Conservation (phyloP, 768 basidiomycete species). For the Rubroboletus satanas region DNA sequence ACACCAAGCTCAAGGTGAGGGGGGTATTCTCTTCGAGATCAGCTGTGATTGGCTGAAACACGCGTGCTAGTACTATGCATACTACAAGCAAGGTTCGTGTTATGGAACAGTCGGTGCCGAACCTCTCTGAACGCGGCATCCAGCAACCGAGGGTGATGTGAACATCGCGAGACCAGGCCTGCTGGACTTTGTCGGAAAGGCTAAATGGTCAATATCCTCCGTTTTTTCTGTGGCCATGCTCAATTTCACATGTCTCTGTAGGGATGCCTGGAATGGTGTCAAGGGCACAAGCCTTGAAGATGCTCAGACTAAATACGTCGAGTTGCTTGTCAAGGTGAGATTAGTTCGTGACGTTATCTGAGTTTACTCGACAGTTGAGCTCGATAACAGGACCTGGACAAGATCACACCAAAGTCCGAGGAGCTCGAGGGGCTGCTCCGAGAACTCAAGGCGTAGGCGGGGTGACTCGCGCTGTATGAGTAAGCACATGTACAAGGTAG, state of each 20-base stretch:
- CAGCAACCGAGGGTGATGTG: constrained; percentile 73
- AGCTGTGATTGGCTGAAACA: constrained; percentile 3
- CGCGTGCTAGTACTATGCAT: constrained; percentile 75
- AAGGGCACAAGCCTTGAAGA: constrained; percentile 69
- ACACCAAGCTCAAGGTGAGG: constrained; percentile 78
- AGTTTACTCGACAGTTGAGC: neutral
- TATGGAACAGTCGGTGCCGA: neutral
- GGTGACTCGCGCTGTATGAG: neutral
- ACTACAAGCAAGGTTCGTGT: constrained; percentile 84
- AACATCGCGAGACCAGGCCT: constrained; percentile 64
- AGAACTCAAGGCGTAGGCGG: constrained; percentile 50
- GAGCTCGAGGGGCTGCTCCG: constrained; percentile 52
- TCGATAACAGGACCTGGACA: constrained; percentile 52
- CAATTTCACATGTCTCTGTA: constrained; percentile 26
- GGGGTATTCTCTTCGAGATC: constrained; percentile 10
- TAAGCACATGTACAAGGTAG: constrained; percentile 1
- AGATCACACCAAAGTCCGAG: constrained; percentile 38
- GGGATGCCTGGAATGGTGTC: constrained; percentile 82
- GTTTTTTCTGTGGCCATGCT: neutral
- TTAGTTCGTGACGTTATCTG: neutral
- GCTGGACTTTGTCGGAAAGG: constrained; percentile 83
- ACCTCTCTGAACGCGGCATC: neutral
- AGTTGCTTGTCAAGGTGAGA: constrained; percentile 63
- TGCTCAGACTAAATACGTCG: constrained; percentile 71
- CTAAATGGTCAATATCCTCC: constrained; percentile 65